Conservation (phyloP, 106 monocot genomes). For the Ottelia alismoides region DNA sequence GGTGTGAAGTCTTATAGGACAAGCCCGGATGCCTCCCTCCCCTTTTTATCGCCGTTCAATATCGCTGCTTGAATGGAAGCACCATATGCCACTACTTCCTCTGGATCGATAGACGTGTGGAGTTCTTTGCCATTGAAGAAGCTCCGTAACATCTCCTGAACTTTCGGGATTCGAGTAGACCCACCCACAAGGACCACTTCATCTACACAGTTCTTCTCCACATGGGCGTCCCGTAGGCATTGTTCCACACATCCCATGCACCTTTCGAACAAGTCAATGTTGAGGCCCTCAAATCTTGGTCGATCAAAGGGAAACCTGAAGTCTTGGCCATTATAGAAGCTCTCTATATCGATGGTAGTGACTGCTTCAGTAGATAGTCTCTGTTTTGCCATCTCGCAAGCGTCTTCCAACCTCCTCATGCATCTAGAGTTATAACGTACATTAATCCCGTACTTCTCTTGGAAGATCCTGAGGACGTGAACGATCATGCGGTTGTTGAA, state of each 20-base stretch:
- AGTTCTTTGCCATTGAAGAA: conserved; percentile 38
- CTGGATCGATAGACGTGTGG: conserved; percentile 11
- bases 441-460: conserved; percentile 15
- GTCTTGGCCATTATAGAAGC: conserved; percentile 8
- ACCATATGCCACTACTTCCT: conserved; percentile 17
- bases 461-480: conserved; percentile 4
- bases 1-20: conserved; percentile 35
- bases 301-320: conserved; percentile 8
- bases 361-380: conserved; percentile 4
- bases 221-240: conserved; percentile 32
- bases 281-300: conserved; percentile 16
- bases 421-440: conserved; percentile 17
- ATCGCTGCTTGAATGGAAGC: conserved; percentile 17
- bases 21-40: conserved; percentile 24
- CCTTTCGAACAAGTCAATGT: conserved; percentile 38
- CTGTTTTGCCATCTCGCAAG: conserved; percentile 19
- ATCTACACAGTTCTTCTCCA: conserved; percentile 6
- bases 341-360: conserved; percentile 14
- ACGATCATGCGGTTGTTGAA: conserved; percentile 15
- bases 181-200: conserved; percentile 22
- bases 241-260: conserved; percentile 54
- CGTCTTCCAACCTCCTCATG: conserved; percentile 18
- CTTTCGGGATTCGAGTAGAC: conserved; percentile 25
- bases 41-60: conserved; percentile 21
- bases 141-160: conserved; percentile 33